Evolutionary conservation across 2,329 filamentous ascomycete genomes (phyloP).

Genomic region (Macrophomina phaseolina): DNA sequence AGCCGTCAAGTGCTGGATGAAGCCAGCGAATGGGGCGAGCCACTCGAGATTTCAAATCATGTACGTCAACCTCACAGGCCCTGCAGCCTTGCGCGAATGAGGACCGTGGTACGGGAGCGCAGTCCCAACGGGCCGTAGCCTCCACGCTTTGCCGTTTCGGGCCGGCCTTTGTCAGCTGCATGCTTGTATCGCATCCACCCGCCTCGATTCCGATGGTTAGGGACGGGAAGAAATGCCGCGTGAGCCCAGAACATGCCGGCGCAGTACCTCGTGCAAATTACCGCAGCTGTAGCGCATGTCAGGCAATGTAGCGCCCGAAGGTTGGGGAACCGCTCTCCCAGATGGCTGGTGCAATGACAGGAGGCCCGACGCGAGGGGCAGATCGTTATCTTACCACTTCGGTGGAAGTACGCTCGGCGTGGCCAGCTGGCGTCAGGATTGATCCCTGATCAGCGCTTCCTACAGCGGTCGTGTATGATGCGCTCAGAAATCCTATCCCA

Average conservation of each 20-base stretch:
- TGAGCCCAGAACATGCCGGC: background rate
- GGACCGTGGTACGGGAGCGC: background rate
- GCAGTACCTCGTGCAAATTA: background rate
- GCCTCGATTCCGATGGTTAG: background rate
- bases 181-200: background rate
- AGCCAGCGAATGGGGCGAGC: background rate
- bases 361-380: background rate
- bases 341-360: background rate
- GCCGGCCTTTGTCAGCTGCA: background rate
- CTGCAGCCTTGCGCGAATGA: background rate
- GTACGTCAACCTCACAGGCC: background rate
- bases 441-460: background rate
- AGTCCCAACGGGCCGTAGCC: background rate
- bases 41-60: background rate
- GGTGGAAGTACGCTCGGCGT: background rate
- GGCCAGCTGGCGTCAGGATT: slow-evolving; percentile 1
- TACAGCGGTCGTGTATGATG: slow-evolving; percentile 5
- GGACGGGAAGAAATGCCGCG: background rate
- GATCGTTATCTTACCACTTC: background rate
- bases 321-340: background rate
- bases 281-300: background rate
- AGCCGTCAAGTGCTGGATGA: background rate
- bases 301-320: background rate
- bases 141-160: background rate
- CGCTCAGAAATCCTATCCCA: slow-evolving; percentile 14